These are phyloP conservation scores for Marchantia polymorpha DNA, from an alignment of 225 moss, liverwort and hornwort species.

Conservation along the genomic window DNA sequence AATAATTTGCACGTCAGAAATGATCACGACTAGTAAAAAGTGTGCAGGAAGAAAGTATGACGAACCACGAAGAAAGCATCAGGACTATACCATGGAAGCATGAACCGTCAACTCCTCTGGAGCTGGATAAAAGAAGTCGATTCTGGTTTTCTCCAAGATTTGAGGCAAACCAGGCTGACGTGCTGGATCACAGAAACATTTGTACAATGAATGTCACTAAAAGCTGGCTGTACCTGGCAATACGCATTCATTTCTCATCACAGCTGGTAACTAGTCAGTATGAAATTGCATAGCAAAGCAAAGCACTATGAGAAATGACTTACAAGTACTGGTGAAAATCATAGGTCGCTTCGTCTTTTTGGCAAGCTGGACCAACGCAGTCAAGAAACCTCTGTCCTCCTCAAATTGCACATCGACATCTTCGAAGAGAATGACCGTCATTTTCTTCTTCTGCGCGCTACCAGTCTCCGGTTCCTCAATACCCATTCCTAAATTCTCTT, in stretches of 20 bases:
- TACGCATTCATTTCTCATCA: not conserved
- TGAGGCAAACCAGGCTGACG: conserved; percentile 61
- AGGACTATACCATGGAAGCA: conserved; percentile 56
- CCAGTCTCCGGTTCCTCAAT: conserved; percentile 40
- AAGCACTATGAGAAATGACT: conserved; percentile 9
- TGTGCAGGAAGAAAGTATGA: not conserved
- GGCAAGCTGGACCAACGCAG: conserved; percentile 60
- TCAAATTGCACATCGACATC: conserved; percentile 89
- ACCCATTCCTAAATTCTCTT: not conserved
- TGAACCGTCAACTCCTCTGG: conserved; percentile 64
- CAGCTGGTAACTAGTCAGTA: not conserved
- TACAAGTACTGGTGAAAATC: conserved; percentile 86
- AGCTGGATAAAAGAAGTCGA: conserved; percentile 60
- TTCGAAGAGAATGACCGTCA: conserved; percentile 84
- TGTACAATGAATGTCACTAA: not conserved
- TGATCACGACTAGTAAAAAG: not conserved
- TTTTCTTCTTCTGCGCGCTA: conserved; percentile 40
- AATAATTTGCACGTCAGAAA: not conserved
- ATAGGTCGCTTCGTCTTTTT: conserved; percentile 83
- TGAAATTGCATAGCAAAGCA: not conserved
- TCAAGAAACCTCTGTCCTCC: conserved; percentile 76
- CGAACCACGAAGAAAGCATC: not conserved
- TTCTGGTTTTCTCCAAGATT: conserved; percentile 40
- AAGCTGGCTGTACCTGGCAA: not conserved
- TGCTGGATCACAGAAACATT: conserved; percentile 39